phyloP scores from a whole-genome alignment of 306 rosid genomes.

The Sophora flavescens region DNA sequence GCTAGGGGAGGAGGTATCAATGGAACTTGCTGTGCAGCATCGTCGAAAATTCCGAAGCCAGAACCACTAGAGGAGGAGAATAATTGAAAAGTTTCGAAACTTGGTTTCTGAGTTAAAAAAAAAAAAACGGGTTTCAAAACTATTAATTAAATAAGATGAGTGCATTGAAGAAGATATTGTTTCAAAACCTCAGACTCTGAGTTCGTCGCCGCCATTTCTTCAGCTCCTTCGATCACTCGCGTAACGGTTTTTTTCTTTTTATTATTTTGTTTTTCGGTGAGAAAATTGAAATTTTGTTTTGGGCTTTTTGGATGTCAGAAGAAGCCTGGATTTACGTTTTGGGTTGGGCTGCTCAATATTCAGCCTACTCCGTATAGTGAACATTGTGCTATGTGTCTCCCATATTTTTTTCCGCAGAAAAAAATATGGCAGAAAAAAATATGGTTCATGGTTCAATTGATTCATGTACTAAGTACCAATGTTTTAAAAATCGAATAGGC shows the following conservation, averaged over 20 bases:
- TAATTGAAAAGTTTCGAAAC: conserved; percentile 58
- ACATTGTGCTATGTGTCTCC: too few species aligned
- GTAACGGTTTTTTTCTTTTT: background rate
- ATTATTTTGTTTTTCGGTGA: background rate
- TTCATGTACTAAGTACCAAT: too few species aligned
- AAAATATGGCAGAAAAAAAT: too few species aligned
- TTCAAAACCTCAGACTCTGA: conserved; percentile 37
- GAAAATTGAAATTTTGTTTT: background rate
- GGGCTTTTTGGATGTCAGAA: background rate
- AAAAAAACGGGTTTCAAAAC: background rate
- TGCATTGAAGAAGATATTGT: background rate
- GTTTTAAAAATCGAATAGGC: too few species aligned
- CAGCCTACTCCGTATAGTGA: background rate
- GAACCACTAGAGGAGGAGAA: conserved; percentile 60
- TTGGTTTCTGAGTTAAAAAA: conserved; percentile 51
- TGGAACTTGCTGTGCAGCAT: conserved; percentile 51
- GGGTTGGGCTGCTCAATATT: background rate
- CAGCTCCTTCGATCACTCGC: background rate
- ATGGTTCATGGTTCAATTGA: too few species aligned
- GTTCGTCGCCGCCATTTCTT: conserved; percentile 41
- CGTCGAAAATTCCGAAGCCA: conserved; percentile 63
- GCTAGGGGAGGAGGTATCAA: conserved; percentile 74
- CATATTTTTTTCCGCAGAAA: too few species aligned
- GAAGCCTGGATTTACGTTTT: background rate
- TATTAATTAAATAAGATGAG: background rate